Conservation (phyloP, 352 stramenopile species). For the Phytophthora cactorum region DNA sequence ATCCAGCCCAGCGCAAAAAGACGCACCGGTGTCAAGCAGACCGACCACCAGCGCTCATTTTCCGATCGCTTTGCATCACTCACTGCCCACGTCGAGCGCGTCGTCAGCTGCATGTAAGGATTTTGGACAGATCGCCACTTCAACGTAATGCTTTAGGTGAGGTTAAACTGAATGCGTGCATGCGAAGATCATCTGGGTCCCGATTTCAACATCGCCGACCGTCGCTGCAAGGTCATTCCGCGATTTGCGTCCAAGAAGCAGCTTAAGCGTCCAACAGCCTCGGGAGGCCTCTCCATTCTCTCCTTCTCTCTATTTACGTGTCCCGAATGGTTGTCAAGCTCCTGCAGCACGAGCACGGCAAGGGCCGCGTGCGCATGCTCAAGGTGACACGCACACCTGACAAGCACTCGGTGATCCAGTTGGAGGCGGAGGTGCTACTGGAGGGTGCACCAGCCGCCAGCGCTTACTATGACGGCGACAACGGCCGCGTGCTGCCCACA, state of each 20-base stretch:
- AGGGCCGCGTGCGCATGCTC: conserved; percentile 86
- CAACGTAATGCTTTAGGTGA: conserved; percentile 16
- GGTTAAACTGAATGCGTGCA: conserved; percentile 21
- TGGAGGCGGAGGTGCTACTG: conserved; percentile 85
- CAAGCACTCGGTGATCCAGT: conserved; percentile 81
- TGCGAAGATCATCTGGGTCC: conserved; percentile 15
- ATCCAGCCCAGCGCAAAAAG: neutral
- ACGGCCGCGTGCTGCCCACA: conserved; percentile 83
- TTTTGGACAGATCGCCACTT: conserved; percentile 6
- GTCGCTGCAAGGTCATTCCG: conserved; percentile 32
- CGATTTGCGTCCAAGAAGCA: conserved; percentile 41
- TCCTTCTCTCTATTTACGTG: neutral
- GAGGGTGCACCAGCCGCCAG: conserved; percentile 75
- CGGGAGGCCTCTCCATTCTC: neutral
- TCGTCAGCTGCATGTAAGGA: conserved; percentile 18
- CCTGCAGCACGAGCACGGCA: conserved; percentile 80
- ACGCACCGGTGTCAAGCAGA: conserved; percentile 23
- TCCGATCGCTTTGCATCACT: neutral
- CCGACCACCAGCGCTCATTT: too few species aligned
- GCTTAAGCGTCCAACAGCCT: conserved; percentile 16
- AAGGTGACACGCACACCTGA: conserved; percentile 84
- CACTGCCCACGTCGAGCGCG: conserved; percentile 19
- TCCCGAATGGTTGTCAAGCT: conserved; percentile 76
- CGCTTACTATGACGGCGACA: conserved; percentile 88
- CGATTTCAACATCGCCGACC: conserved; percentile 13